Evolutionary conservation across 1,284 basidiomycete genomes (phyloP).

Genomic region (Marasmius tenuissimus): DNA sequence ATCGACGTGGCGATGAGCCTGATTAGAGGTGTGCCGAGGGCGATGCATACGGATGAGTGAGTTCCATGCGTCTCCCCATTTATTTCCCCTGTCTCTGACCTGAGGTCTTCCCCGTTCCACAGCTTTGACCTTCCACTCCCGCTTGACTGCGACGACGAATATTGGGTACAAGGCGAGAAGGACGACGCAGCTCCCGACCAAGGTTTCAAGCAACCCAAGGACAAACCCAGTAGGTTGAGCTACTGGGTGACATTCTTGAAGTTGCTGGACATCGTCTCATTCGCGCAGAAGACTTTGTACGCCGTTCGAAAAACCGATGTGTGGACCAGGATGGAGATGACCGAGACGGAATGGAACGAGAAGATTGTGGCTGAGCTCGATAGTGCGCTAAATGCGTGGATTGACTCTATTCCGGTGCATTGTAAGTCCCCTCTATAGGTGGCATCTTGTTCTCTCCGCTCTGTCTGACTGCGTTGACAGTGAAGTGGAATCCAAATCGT

Average conservation of each 20-base stretch:
- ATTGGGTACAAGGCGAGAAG: constrained; percentile 4
- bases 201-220: constrained; percentile 14
- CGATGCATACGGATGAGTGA: constrained; percentile 7
- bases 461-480: constrained; percentile 15
- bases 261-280: constrained; percentile 11
- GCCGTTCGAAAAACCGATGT: background rate
- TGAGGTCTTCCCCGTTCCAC: background rate
- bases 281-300: constrained; percentile 1
- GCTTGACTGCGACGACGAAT: constrained; percentile 15
- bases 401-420: constrained; percentile 9
- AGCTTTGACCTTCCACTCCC: constrained; percentile 12
- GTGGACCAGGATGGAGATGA: background rate
- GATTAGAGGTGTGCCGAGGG: constrained; percentile 5
- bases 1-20: constrained; percentile 4
- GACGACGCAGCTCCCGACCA: background rate
- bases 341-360: constrained; percentile 5
- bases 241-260: constrained; percentile 2
- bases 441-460: background rate
- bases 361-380: constrained; percentile 7
- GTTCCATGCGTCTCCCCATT: background rate
- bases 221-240: constrained; percentile 1
- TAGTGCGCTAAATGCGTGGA: constrained; percentile 9
- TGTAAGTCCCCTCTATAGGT: background rate
- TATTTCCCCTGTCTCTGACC: background rate
- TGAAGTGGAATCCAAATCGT: constrained; percentile 42